These are phyloP conservation scores for Ophiostoma piceae DNA, from an alignment of 2,329 filamentous ascomycete genomes.

Conservation along the genomic window DNA sequence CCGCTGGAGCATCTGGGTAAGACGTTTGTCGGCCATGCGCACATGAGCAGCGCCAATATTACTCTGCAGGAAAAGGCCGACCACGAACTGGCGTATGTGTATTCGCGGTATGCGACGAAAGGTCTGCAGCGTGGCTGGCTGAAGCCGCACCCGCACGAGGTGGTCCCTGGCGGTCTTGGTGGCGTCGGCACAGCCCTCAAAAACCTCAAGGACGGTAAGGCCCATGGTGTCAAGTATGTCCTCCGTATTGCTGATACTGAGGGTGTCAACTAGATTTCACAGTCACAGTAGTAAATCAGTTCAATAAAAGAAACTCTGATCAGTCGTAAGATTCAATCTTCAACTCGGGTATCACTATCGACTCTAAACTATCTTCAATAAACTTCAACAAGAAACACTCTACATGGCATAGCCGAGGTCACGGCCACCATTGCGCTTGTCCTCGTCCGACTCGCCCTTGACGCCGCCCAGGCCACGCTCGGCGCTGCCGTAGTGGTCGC, in stretches of 20 bases:
- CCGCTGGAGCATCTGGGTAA: slow-evolving; percentile 26
- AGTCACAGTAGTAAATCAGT: neutral
- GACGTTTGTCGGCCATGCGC: slow-evolving; percentile 28
- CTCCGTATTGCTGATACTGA: slow-evolving; percentile 36
- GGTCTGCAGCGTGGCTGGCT: slow-evolving; percentile 47
- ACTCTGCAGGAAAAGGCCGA: slow-evolving; percentile 13
- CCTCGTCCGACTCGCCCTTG: slow-evolving; percentile 10
- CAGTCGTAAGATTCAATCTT: neutral
- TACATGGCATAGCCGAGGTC: neutral
- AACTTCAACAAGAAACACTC: neutral
- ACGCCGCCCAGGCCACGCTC: neutral
- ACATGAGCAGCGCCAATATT: slow-evolving; percentile 20
- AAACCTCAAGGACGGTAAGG: slow-evolving; percentile 55
- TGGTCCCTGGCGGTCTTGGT: slow-evolving; percentile 49
- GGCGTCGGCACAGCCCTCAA: slow-evolving; percentile 50
- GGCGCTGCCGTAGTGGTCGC: slow-evolving; percentile 1
- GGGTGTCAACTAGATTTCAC: slow-evolving; percentile 11
- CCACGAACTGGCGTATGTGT: slow-evolving; percentile 38
- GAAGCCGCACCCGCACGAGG: slow-evolving; percentile 45
- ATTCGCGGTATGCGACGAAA: slow-evolving; percentile 37
- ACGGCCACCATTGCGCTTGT: neutral
- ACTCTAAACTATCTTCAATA: neutral
- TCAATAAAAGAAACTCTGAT: neutral
- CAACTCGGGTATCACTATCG: slow-evolving; percentile 4
- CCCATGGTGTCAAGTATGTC: slow-evolving; percentile 57